These are phyloP conservation scores for Cylindrotheca fusiformis DNA, from an alignment of 108 stramenopile species.

Conservation along the genomic window DNA sequence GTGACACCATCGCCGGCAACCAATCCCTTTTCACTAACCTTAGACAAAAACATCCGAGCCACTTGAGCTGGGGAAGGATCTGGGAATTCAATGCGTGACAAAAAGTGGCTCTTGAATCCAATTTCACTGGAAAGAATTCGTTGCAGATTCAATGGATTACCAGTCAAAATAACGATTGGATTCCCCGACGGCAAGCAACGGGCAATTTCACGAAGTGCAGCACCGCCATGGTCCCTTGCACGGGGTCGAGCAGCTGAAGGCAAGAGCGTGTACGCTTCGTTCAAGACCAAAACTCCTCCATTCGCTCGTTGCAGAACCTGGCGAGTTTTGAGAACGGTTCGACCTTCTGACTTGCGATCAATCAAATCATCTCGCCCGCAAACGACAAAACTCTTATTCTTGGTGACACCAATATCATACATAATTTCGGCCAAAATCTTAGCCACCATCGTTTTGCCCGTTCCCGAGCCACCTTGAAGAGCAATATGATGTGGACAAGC, in stretches of 20 bases:
- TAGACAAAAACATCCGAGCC: constrained; percentile 78
- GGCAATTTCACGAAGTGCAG: constrained; percentile 68
- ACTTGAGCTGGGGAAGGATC: constrained; percentile 74
- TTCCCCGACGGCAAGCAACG: constrained; percentile 1
- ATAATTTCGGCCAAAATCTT: constrained; percentile 65
- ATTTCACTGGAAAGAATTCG: constrained; percentile 74
- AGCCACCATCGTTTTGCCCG: constrained; percentile 87
- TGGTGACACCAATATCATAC: constrained; percentile 74
- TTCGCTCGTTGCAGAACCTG: constrained; percentile 62
- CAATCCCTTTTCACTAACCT: constrained; percentile 63
- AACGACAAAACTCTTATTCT: constrained; percentile 45
- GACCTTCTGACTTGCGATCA: constrained; percentile 74
- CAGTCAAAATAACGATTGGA: constrained; percentile 77
- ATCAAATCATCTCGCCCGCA: constrained; percentile 71
- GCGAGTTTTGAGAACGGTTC: constrained; percentile 71
- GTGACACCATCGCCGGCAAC: constrained; percentile 74
- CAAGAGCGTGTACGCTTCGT: constrained; percentile 75
- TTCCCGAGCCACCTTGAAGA: constrained; percentile 90
- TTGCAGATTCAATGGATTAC: constrained; percentile 69
- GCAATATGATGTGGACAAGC: constrained; percentile 64
- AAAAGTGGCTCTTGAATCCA: constrained; percentile 78
- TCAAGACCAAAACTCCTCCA: constrained; percentile 78
- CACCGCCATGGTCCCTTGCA: constrained; percentile 74
- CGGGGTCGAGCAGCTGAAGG: not conserved
- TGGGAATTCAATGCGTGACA: constrained; percentile 74